A percentile compares a stretch with the other conserved stretches of the same genome.
Evolutionary conservation across 2,329 filamentous ascomycete species (phyloP).

Genomic region (Calonectria fujianensis): DNA sequence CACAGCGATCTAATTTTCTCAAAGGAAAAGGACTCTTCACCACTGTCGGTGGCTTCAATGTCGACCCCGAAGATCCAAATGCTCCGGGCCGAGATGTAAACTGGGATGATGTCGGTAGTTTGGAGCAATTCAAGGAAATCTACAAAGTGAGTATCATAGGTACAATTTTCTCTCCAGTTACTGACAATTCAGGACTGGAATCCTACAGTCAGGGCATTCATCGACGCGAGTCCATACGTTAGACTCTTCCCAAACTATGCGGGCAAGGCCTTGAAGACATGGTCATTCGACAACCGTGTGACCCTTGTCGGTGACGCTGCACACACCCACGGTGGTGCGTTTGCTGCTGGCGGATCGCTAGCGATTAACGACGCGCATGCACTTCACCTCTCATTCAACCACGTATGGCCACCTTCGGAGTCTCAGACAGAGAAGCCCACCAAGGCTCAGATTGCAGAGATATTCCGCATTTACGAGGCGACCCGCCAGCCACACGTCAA

Average conservation of each 20-base stretch:
- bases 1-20: background rate
- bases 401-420: conserved; percentile 57
- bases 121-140: conserved; percentile 60
- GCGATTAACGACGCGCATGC: conserved; percentile 66
- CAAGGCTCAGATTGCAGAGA: conserved; percentile 50
- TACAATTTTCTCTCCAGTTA: too few species aligned
- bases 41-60: conserved; percentile 64
- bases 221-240: conserved; percentile 63
- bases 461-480: conserved; percentile 64
- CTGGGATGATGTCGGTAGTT: conserved; percentile 63
- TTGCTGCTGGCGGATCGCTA: conserved; percentile 63
- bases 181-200: conserved; percentile 61
- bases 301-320: conserved; percentile 64
- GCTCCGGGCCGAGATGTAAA: conserved; percentile 54
- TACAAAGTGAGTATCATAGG: conserved; percentile 50
- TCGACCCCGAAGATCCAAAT: conserved; percentile 58
- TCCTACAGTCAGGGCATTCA: conserved; percentile 62
- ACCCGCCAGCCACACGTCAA: conserved; percentile 65
- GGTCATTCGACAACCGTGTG: conserved; percentile 62
- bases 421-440: conserved; percentile 36
- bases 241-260: conserved; percentile 66
- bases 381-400: conserved; percentile 61
- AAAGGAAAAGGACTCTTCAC: conserved; percentile 61
- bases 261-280: conserved; percentile 62
- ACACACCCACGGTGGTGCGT: conserved; percentile 64